Percentiles rank a stretch among this genome's conserved stretches.
Evolutionary conservation across 2,329 filamentous ascomycete genomes (phyloP).

Genomic region (Zasmidium cellare): DNA sequence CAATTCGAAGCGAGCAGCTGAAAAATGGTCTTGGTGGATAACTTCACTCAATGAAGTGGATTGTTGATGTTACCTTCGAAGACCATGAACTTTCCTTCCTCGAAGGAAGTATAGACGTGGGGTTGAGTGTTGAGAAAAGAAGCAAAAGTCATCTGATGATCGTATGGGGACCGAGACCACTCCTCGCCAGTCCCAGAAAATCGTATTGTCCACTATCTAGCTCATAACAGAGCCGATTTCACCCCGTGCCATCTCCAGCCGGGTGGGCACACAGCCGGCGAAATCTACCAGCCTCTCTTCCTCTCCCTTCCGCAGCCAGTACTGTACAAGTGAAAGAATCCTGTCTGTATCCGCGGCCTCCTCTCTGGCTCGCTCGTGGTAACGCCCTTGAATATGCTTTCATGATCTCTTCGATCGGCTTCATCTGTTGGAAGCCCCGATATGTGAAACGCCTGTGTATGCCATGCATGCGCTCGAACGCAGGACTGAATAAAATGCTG

Average conservation of each 20-base stretch:
- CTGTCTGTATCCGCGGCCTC: background rate
- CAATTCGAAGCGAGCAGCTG: too few species aligned
- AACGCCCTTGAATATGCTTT: conserved; percentile 6
- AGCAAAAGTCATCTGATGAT: background rate
- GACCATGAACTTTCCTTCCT: too few species aligned
- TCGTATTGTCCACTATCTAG: background rate
- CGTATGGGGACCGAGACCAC: background rate
- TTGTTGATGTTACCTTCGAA: too few species aligned
- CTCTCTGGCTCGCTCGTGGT: conserved; percentile 1
- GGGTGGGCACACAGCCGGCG: background rate
- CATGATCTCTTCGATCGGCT: conserved; percentile 10
- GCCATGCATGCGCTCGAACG: conserved; percentile 20
- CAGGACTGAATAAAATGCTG: conserved; percentile 3
- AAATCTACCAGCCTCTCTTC: background rate
- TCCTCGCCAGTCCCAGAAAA: background rate
- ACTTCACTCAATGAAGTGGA: too few species aligned
- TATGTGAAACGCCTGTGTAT: conserved; percentile 12
- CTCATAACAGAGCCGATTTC: background rate
- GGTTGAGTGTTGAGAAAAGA: background rate
- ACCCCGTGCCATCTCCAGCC: background rate
- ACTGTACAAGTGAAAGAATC: background rate
- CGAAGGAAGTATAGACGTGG: too few species aligned
- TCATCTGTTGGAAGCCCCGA: conserved; percentile 19
- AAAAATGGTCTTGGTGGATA: too few species aligned
- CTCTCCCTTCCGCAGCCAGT: background rate